A percentile compares a stretch with the other conserved stretches of the same genome.
Conservation (phyloP, 73 alveolate genomes). For the Durusdinium trenchii region DNA sequence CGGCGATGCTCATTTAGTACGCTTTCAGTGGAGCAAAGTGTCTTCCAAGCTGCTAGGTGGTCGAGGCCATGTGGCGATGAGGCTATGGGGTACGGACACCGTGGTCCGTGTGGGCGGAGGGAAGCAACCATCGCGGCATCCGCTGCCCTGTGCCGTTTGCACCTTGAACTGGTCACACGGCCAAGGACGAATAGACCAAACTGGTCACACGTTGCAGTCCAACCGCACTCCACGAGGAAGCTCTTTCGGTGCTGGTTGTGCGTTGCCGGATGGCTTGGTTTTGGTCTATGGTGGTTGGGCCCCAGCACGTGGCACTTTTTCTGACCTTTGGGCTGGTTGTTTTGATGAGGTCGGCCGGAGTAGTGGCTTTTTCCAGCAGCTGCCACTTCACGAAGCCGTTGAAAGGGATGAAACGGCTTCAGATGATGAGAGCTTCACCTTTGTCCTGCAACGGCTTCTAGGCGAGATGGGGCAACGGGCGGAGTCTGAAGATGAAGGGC, state of each 20-base stretch:
- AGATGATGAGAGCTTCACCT: constrained; percentile 7
- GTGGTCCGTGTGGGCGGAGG: constrained; percentile 51
- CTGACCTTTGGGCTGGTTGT: constrained; percentile 46
- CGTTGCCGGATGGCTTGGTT: constrained; percentile 38
- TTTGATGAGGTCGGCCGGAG: constrained; percentile 53
- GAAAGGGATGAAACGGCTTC: not conserved
- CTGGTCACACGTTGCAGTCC: not conserved
- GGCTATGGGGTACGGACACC: constrained; percentile 39
- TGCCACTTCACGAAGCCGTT: not conserved
- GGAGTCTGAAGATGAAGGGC: not conserved
- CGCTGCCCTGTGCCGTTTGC: not conserved
- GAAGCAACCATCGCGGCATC: not conserved
- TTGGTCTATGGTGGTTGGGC: constrained; percentile 76
- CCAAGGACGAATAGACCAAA: not conserved
- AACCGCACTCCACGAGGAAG: not conserved
- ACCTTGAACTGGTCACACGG: not conserved
- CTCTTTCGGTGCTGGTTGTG: constrained; percentile 68
- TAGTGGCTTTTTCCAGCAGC: constrained; percentile 12
- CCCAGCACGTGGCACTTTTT: constrained; percentile 41
- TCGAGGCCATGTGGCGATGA: constrained; percentile 70
- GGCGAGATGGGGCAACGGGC: not conserved
- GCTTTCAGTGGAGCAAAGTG: not conserved
- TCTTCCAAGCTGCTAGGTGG: too few species aligned
- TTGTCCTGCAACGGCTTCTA: not conserved
- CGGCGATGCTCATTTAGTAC: not conserved